phyloP scores from a whole-genome alignment of 495 filamentous ascomycete genomes.

The Cercophora scortea region DNA sequence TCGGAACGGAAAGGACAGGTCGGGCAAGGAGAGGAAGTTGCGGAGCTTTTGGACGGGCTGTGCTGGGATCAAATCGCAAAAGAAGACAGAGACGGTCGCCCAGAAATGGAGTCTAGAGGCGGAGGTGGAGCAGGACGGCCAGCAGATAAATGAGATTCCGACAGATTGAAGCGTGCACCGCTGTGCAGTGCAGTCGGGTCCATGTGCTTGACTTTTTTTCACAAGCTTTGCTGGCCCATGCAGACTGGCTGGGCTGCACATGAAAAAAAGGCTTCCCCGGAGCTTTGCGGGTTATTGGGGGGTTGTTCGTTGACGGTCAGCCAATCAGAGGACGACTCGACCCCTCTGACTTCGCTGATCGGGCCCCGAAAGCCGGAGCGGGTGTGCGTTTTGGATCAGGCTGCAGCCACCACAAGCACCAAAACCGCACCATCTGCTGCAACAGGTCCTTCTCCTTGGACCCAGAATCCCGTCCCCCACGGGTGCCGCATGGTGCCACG shows the following conservation, averaged over 20 bases:
- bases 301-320: background rate
- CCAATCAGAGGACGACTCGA: background rate
- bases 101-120: background rate
- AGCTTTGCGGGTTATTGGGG: background rate
- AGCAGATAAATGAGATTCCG: slow-evolving; percentile 3
- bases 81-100: background rate
- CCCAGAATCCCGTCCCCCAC: too few species aligned
- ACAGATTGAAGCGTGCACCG: background rate
- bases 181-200: too few species aligned
- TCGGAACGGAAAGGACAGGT: slow-evolving; percentile 17
- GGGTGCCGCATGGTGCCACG: too few species aligned
- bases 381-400: background rate
- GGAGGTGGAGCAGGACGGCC: background rate
- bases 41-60: background rate
- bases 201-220: background rate
- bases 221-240: background rate
- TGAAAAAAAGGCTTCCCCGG: background rate
- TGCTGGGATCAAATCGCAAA: background rate
- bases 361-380: background rate
- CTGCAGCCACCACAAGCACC: too few species aligned
- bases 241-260: too few species aligned
- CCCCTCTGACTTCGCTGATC: background rate
- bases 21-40: slow-evolving; percentile 22
- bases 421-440: too few species aligned
- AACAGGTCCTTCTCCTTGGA: too few species aligned